phyloP scores from a whole-genome alignment of 108 stramenopile genomes.

The Schizochytrium sp. region DNA sequence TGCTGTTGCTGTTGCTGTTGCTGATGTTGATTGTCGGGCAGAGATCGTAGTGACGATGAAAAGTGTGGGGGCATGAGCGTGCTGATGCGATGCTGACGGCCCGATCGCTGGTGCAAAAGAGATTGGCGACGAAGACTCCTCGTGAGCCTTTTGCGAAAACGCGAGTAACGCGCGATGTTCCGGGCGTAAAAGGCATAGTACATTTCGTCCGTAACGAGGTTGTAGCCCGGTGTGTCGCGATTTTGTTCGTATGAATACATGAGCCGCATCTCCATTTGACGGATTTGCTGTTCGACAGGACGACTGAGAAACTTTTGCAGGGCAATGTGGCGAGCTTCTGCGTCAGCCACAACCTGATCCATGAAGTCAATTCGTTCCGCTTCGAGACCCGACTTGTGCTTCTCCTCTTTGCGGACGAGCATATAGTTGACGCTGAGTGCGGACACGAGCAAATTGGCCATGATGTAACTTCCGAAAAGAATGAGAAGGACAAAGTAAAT shows the following conservation, averaged over 20 bases:
- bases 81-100: neutral
- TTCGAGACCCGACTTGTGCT: neutral
- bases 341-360: neutral
- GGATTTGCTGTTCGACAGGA: neutral
- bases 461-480: conserved; percentile 54
- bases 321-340: neutral
- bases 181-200: neutral
- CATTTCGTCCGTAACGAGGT: neutral
- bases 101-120: neutral
- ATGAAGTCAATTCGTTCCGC: neutral
- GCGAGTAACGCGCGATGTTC: neutral
- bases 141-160: neutral
- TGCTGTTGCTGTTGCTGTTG: too few species aligned
- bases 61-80: too few species aligned
- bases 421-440: conserved; percentile 44
- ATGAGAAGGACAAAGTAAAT: conserved; percentile 54
- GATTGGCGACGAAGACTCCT: neutral
- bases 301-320: neutral
- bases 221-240: neutral
- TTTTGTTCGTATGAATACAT: neutral
- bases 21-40: too few species aligned
- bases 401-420: neutral
- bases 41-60: too few species aligned
- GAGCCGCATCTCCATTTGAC: neutral
- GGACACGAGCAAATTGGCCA: conserved; percentile 60